Evolutionary conservation across 805 yeast genomes (phyloP).

Genomic region (Candida pseudofarinosa): DNA sequence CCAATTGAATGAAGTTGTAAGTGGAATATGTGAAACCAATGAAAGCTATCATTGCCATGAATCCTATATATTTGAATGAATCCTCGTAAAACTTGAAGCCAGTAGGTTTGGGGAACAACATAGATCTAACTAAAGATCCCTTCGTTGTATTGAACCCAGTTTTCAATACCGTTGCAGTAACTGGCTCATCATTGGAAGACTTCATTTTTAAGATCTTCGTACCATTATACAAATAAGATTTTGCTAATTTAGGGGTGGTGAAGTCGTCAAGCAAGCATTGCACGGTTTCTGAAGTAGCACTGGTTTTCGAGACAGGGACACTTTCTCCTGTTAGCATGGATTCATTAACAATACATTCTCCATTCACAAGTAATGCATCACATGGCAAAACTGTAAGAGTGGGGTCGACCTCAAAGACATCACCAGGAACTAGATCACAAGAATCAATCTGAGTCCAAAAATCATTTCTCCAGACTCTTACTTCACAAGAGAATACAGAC

Average conservation of each 20-base stretch:
- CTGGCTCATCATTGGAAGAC: constrained; percentile 67
- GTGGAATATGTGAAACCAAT: constrained; percentile 84
- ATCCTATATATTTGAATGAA: constrained; percentile 93
- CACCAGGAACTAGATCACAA: constrained; percentile 89
- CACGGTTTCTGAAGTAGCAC: constrained; percentile 62
- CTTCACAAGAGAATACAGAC: constrained; percentile 71
- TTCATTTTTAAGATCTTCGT: constrained; percentile 84
- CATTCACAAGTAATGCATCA: constrained; percentile 80
- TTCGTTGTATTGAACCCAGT: constrained; percentile 96
- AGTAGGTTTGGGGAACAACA: constrained; percentile 93
- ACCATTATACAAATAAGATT: constrained; percentile 79
- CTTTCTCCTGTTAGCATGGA: constrained; percentile 98
- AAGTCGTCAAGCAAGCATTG: constrained; percentile 55
- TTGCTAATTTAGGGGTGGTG: constrained; percentile 62
- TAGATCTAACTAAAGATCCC: constrained; percentile 88
- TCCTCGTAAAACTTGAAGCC: constrained; percentile 92
- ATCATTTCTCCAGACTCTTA: constrained; percentile 86
- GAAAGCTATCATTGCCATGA: constrained; percentile 82
- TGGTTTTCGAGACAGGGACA: constrained; percentile 84
- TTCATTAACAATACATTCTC: constrained; percentile 96
- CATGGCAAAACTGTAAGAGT: constrained; percentile 73
- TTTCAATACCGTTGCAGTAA: constrained; percentile 79
- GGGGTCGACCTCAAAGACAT: constrained; percentile 89
- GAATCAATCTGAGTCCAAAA: constrained; percentile 85
- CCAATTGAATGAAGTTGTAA: constrained; percentile 72